These are phyloP conservation scores for Dunaliella primolecta DNA, from an alignment of 139 green algal genomes.

Conservation along the genomic window DNA sequence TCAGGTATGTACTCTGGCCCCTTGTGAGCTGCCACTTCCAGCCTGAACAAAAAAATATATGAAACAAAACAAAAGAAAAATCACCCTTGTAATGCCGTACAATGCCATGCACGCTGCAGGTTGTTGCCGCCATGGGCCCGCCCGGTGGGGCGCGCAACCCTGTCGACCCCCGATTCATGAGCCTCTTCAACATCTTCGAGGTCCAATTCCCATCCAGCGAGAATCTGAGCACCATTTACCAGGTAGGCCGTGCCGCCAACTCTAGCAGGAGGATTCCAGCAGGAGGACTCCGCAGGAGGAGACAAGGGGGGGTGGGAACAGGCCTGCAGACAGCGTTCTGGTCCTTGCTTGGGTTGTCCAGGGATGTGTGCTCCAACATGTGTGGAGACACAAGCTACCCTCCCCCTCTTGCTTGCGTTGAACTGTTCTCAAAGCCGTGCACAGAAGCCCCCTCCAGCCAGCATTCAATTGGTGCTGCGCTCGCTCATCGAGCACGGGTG, in stretches of 20 bases:
- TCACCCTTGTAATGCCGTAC: no score
- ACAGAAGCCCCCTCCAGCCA: no score
- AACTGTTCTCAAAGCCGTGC: no score
- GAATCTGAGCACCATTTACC: conserved; percentile 78
- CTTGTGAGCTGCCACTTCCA: no score
- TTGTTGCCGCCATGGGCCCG: conserved; percentile 84
- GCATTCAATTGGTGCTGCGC: no score
- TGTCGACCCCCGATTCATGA: conserved; percentile 83
- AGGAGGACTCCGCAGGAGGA: no score
- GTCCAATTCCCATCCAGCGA: conserved; percentile 73
- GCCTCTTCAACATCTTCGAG: conserved; percentile 79
- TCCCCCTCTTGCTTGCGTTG: no score
- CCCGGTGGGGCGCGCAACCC: conserved; percentile 78
- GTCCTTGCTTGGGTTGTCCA: background rate
- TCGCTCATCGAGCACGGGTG: no score
- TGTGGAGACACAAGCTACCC: no score
- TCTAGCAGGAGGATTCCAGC: background rate
- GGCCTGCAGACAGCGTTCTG: background rate
- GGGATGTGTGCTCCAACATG: background rate
- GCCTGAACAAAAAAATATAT: no score
- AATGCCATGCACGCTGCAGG: conserved; percentile 39
- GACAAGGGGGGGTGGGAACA: background rate
- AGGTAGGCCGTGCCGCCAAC: conserved; percentile 30
- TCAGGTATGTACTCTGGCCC: no score
- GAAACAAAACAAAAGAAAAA: no score